These are phyloP conservation scores for Monosporascus sp. DNA, from an alignment of 2,329 filamentous ascomycete genomes.

Conservation along the genomic window DNA sequence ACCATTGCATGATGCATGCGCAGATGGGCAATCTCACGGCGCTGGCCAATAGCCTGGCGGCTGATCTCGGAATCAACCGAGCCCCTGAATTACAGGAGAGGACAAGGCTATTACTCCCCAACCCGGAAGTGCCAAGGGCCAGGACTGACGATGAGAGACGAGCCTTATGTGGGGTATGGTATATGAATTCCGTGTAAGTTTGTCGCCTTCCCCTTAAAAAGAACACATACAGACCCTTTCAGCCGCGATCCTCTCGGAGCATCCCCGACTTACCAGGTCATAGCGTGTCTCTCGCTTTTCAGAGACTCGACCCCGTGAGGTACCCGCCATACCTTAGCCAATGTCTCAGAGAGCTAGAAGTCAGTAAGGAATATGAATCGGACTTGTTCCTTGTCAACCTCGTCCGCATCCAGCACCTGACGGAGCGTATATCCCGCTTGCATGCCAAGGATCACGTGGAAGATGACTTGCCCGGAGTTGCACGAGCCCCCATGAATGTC, in stretches of 20 bases:
- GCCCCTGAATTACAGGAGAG: slow-evolving; percentile 37
- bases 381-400: slow-evolving; percentile 43
- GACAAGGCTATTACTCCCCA: slow-evolving; percentile 36
- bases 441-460: slow-evolving; percentile 30
- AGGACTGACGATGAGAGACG: slow-evolving; percentile 49
- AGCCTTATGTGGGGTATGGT: slow-evolving; percentile 50
- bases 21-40: slow-evolving; percentile 48
- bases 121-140: slow-evolving; percentile 31
- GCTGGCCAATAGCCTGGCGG: slow-evolving; percentile 41
- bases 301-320: slow-evolving; percentile 43
- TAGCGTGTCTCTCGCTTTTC: slow-evolving; percentile 38
- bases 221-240: neutral
- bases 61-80: slow-evolving; percentile 42
- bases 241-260: neutral
- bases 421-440: slow-evolving; percentile 43
- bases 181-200: slow-evolving; percentile 47
- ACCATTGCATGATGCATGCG: slow-evolving; percentile 49
- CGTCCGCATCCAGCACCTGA: slow-evolving; percentile 45
- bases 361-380: slow-evolving; percentile 38
- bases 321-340: slow-evolving; percentile 49
- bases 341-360: slow-evolving; percentile 42
- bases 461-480: slow-evolving; percentile 28
- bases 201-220: neutral
- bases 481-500: slow-evolving; percentile 37
- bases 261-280: neutral